Evolutionary conservation across 768 basidiomycete genomes (phyloP).

Genomic region (Russula foetens): DNA sequence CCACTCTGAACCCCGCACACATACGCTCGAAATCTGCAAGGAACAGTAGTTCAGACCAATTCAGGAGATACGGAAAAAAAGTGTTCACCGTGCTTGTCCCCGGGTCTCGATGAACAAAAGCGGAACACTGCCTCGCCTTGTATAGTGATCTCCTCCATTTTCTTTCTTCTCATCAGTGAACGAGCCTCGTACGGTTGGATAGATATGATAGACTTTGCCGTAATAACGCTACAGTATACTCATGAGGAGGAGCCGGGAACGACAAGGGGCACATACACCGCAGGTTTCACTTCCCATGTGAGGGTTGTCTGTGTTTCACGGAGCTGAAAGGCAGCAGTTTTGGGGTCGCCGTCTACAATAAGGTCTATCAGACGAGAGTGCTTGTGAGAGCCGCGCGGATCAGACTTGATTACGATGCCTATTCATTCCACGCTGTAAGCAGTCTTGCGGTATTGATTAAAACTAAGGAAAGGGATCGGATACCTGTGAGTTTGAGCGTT

Average conservation of each 20-base stretch:
- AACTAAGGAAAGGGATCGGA: not conserved
- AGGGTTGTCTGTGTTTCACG: conserved; percentile 1
- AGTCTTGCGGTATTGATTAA: too few relatives aligned
- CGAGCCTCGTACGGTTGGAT: conserved; percentile 11
- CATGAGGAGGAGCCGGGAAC: not conserved
- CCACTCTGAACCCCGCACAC: not conserved
- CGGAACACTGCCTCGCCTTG: conserved; percentile 2
- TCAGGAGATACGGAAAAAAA: not conserved
- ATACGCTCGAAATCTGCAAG: not conserved
- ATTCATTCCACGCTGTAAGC: not conserved
- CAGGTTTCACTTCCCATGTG: conserved; percentile 6
- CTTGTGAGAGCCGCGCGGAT: conserved; percentile 1
- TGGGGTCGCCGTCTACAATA: conserved; percentile 1
- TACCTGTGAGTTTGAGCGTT: not conserved
- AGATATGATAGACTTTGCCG: not conserved
- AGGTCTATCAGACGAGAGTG: conserved; percentile 1
- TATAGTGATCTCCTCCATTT: not conserved
- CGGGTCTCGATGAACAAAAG: not conserved
- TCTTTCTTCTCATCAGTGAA: not conserved
- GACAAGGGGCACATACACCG: not conserved
- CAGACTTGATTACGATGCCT: conserved; percentile 4
- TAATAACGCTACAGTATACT: not conserved
- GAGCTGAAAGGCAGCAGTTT: not conserved
- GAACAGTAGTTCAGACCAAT: not conserved
- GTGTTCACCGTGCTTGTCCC: conserved; percentile 4